Base-by-base conservation (phyloP, 805 yeast genomes). In the Hanseniaspora lachancei region DNA sequence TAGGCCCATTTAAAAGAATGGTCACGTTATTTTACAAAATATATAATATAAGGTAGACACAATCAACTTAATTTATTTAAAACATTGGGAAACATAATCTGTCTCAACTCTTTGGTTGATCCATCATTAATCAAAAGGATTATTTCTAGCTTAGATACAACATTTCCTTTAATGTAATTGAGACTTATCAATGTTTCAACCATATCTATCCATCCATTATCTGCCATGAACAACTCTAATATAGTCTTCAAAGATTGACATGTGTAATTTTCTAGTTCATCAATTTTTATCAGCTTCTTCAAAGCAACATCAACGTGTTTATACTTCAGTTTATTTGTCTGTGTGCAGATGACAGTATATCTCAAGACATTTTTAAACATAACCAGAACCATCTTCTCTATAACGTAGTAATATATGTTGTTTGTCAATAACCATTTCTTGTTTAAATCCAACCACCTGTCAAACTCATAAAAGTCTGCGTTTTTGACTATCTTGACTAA, bases 381-480 rank as follows among this genome's bases (percentile, higher is more conserved):
- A 2, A 77, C 60, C 40, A 77, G 62, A 9, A 72, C 68, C 15
- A 72, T 60, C 58, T 75, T 77, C 46, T 75, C 74, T n/a, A 70
- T 60, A 16, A 77, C 59, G 27, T 71, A 58, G 1, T 76, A 58
- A 2, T 72, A 61, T 24, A 76, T 47, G 44, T 66, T 66, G 16
- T 64, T 57, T 4, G 61, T 56, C 42, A 70, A 64, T 27, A 76
- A 61, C 42, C 62, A 66, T 2, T 57, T 50, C 54, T 72, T 65
- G 58, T 67, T 58, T 42, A 62, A 43, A 73, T 50, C 64, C 60
- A 65, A 43, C 67, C 65, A 62, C 61, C 63, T 57, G 47, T 65
- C 64, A 18, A 74, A 72, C 5, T 60, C 63, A 5, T 58, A 57
- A 36, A 76, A 67, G 58, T 74, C 71, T 1, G 85, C 87, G 2